Conservation (phyloP, 1,284 basidiomycete genomes). For the Thelephora terrestris region DNA sequence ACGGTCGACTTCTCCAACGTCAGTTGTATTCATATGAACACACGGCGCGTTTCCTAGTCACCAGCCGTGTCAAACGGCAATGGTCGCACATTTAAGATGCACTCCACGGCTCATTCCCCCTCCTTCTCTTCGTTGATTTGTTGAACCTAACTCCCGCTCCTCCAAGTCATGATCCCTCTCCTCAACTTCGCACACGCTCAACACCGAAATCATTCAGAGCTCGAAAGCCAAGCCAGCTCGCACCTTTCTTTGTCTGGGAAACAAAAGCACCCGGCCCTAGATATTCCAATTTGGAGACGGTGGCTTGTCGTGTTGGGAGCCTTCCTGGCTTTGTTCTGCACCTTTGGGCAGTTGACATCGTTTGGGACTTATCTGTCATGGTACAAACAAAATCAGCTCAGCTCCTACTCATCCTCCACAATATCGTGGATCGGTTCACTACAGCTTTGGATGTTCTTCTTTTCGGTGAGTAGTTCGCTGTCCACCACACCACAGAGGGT, state of each 20-base stretch:
- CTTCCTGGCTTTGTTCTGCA: constrained; percentile 27
- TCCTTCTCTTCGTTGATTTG: no score
- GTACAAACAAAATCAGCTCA: constrained; percentile 32
- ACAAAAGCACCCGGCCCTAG: constrained; percentile 15
- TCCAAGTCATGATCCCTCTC: constrained; percentile 25
- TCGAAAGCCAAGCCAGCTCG: no score
- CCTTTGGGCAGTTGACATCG: constrained; percentile 28
- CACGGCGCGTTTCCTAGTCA: no score
- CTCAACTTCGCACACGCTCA: constrained; percentile 29
- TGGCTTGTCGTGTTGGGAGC: constrained; percentile 28
- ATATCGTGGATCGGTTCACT: constrained; percentile 41
- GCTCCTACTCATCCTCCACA: constrained; percentile 22
- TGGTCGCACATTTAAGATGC: no score
- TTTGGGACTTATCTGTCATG: constrained; percentile 34
- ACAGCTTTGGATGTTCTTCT: constrained; percentile 31
- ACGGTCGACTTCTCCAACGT: no score
- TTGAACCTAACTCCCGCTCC: constrained; percentile 14
- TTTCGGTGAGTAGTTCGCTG: constrained; percentile 23
- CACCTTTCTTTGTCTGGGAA: no score
- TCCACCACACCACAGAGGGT: neutral
- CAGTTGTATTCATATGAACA: no score
- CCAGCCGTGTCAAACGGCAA: no score
- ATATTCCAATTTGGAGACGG: neutral
- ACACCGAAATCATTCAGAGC: constrained; percentile 20
- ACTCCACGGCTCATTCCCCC: no score